These are phyloP conservation scores for Boletus pseudo-olivaceus DNA, from an alignment of 768 basidiomycete species.

Conservation along the genomic window DNA sequence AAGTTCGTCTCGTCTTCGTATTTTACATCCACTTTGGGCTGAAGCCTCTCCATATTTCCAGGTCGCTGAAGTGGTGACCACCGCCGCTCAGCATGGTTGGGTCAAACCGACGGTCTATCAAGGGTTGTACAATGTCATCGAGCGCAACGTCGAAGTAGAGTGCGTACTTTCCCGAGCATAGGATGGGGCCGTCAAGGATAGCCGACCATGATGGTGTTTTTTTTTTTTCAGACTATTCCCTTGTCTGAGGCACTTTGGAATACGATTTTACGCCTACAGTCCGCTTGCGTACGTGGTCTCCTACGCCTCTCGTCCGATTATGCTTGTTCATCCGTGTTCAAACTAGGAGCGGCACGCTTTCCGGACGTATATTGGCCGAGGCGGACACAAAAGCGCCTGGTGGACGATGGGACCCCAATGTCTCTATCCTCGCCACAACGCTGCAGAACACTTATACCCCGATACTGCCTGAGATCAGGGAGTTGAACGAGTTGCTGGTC, in stretches of 20 bases:
- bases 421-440: background rate
- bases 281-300: constrained; percentile 16
- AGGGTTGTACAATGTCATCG: constrained; percentile 46
- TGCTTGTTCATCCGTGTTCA: background rate
- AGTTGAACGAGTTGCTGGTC: constrained; percentile 16
- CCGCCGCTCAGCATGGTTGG: constrained; percentile 44
- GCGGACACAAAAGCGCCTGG: background rate
- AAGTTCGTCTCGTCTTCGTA: constrained; percentile 14
- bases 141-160: constrained; percentile 26
- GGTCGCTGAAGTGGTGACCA: constrained; percentile 43
- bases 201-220: background rate
- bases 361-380: constrained; percentile 10
- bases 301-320: background rate
- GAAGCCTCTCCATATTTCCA: background rate
- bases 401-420: constrained; percentile 11
- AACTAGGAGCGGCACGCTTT: constrained; percentile 10
- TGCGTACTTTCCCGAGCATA: background rate
- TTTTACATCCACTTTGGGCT: background rate
- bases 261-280: constrained; percentile 37
- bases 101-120: constrained; percentile 50
- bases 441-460: constrained; percentile 3
- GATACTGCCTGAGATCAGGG: constrained; percentile 13
- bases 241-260: constrained; percentile 39
- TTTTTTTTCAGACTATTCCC: constrained; percentile 33
- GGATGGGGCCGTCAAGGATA: no score